Evolutionary conservation across 2,329 filamentous ascomycete genomes (phyloP).

Genomic region (Emmonsiellopsis sp.): DNA sequence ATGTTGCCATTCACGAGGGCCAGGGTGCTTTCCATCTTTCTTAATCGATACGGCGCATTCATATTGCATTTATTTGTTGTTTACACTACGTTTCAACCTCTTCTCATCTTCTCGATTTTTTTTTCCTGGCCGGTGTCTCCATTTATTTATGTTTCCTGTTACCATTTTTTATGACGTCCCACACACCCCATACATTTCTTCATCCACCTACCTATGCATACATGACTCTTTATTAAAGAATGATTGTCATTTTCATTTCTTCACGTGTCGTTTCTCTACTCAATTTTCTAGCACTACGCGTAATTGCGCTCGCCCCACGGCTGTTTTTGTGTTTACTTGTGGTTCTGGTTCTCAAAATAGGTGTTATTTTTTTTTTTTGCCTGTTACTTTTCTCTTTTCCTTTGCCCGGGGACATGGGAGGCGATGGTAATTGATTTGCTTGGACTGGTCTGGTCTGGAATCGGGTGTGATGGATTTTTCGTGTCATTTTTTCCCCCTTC

Average conservation of each 20-base stretch:
- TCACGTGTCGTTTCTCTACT: too few relatives aligned
- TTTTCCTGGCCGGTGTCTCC: not conserved
- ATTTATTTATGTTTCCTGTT: not conserved
- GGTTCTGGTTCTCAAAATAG: too few relatives aligned
- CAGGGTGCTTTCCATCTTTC: conserved; percentile 97
- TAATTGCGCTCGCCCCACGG: too few relatives aligned
- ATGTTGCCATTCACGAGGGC: conserved; percentile 83
- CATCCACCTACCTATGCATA: not conserved
- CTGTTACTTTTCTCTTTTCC: not conserved
- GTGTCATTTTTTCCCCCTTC: not conserved
- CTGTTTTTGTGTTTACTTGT: too few relatives aligned
- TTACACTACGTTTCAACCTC: not conserved
- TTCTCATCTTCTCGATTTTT: not conserved
- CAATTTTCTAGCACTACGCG: too few relatives aligned
- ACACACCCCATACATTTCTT: not conserved
- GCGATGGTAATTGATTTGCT: too few relatives aligned
- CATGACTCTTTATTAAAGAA: too few relatives aligned
- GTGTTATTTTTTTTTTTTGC: not conserved
- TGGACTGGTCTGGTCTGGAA: too few relatives aligned
- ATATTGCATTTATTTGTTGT: not conserved
- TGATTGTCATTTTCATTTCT: too few relatives aligned
- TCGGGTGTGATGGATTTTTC: not conserved
- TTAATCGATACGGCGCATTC: conserved; percentile 32
- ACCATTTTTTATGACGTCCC: not conserved
- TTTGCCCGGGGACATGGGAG: not conserved